Conservation (phyloP, 2,329 filamentous ascomycete genomes). For the Phialocephala sp. region DNA sequence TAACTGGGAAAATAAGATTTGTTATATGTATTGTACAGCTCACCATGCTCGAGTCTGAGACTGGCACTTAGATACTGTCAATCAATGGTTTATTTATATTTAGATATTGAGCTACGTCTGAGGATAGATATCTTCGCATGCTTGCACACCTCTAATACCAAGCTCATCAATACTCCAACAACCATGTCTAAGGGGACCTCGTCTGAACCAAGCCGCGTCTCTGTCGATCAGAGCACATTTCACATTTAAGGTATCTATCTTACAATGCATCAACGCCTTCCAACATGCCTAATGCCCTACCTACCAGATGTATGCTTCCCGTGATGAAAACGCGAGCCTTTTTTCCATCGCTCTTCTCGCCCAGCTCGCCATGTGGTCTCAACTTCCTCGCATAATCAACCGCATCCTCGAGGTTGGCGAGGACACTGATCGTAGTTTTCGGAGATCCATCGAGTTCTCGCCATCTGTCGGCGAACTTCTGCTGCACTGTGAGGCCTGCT, state of each 20-base stretch:
- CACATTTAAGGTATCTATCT: neutral
- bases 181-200: no score
- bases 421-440: constrained; percentile 41
- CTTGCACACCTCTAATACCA: no score
- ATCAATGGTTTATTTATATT: no score
- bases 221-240: neutral
- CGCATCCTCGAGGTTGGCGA: constrained; percentile 59
- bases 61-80: no score
- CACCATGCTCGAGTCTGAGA: no score
- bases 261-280: constrained; percentile 50
- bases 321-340: constrained; percentile 54
- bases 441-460: constrained; percentile 19
- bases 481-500: constrained; percentile 68
- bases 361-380: constrained; percentile 38
- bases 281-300: constrained; percentile 74
- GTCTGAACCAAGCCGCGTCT: no score
- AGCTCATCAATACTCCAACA: no score
- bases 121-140: no score
- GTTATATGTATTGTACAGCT: no score
- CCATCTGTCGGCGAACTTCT: constrained; percentile 51
- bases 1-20: no score
- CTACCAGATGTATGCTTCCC: constrained; percentile 68
- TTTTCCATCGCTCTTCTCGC: constrained; percentile 16
- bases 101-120: no score
- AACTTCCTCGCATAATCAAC: constrained; percentile 51